Evolutionary conservation across 1,139 yeast genomes (phyloP).

Genomic region (Arxiozyma bovina): DNA sequence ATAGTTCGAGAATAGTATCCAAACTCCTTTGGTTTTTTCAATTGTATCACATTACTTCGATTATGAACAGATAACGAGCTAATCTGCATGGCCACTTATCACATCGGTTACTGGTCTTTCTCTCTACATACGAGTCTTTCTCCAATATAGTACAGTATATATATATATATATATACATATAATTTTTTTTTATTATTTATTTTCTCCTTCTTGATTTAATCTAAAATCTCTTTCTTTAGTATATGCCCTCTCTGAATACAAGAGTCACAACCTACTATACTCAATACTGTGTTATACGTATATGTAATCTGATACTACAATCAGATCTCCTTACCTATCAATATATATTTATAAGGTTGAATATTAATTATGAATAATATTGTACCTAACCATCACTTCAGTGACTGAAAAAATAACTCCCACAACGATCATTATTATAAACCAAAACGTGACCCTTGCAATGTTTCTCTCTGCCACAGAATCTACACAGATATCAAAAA

Average conservation of each 20-base stretch:
- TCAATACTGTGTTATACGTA: background rate
- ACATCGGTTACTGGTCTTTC: background rate
- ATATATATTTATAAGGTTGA: background rate
- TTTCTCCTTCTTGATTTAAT: no score
- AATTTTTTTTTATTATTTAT: no score
- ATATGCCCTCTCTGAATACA: no score
- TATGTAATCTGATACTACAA: no score
- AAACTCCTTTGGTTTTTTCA: constrained; percentile 22
- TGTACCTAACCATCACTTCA: constrained; percentile 51
- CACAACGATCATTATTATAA: constrained; percentile 70
- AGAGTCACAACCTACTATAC: background rate
- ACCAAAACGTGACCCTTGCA: constrained; percentile 85
- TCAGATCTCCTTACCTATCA: background rate
- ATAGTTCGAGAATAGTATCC: constrained; percentile 19
- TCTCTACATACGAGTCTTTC: background rate
- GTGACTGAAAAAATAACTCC: constrained; percentile 62
- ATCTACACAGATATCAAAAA: constrained; percentile 86
- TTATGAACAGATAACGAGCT: background rate
- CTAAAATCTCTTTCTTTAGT: no score
- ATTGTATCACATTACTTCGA: constrained; percentile 12
- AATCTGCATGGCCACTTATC: background rate
- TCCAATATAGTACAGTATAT: background rate
- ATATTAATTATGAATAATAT: constrained; percentile 34
- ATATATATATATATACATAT: no score
- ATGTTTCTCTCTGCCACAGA: constrained; percentile 89